Evolutionary conservation across 306 rosid genomes (phyloP), one percentile per base, ranked within the genome.

Genomic region (Chamaecrista fasciculata): DNA sequence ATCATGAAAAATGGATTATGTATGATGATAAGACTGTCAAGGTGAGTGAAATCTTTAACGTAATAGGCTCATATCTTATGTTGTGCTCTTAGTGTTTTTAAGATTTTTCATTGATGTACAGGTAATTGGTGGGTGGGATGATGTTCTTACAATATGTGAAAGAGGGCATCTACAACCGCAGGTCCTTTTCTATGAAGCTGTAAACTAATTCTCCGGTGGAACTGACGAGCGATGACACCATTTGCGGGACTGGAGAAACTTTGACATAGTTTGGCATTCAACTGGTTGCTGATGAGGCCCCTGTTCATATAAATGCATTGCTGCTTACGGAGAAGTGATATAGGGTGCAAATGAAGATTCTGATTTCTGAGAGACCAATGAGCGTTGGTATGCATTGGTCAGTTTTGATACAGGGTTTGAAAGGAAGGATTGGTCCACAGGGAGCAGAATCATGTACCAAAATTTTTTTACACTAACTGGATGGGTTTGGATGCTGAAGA

Each of bases 131-230:
- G 84, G 89, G 75, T 95, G 99, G 99, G 79, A 36, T 4, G 95
- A 91, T 73, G 97, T 95, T 71, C 84, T 89, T 69, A 19, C 86
- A 55, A 76, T 80, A 83, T 95, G 99, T 60, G 95, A 91, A 84
- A 91, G 77, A 82, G 96, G 97, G 82, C 99, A 86, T 80, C 83
- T 89, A 62, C 99, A 95, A 72, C 99, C 97, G 33, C 99, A 95
- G 76, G 95, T 95, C 81, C 97, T 95, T 78, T 91, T 95, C 89
- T 95, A 74, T 67, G 99, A 95, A 86, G 92, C 93, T 78, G 93
- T 83, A 74, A 86, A 90, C 85, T 95, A 95, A 78, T 69, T 52
- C 74, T 72, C 49, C 50, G 73, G 67, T 70, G 78, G 83, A 86
- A 79, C 76, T 67, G 66, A n/a, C n/a, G n/a, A n/a, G n/a, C n/a